A percentile compares a stretch with the other conserved stretches of the same genome.
Evolutionary conservation across 257 asterid genomes (phyloP).

Genomic region (Nicotiana knightiana): DNA sequence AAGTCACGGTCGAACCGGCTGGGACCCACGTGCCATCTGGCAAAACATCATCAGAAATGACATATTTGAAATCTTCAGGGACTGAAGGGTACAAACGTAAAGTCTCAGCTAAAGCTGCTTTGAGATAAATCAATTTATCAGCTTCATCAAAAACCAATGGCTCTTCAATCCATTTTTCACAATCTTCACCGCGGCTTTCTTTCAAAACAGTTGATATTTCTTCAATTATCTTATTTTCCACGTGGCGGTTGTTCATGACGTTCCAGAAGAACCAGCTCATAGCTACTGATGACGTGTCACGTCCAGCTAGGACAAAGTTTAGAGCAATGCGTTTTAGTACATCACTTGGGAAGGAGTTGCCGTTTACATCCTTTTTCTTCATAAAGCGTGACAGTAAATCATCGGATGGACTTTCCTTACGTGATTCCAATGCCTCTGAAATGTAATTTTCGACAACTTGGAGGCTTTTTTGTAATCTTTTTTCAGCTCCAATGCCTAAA

Average conservation of each 20-base stretch:
- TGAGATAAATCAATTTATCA: constrained; percentile 54
- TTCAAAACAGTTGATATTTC: constrained; percentile 40
- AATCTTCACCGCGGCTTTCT: constrained; percentile 46
- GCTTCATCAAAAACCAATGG: constrained; percentile 77
- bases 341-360: constrained; percentile 37
- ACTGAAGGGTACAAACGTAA: constrained; percentile 78
- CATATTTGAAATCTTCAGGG: constrained; percentile 77
- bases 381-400: constrained; percentile 73
- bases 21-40: constrained; percentile 69
- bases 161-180: constrained; percentile 52
- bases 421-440: constrained; percentile 58
- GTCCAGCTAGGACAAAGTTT: constrained; percentile 75
- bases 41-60: constrained; percentile 52
- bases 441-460: constrained; percentile 67
- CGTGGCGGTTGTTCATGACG: constrained; percentile 48
- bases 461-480: constrained; percentile 39
- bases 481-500: constrained; percentile 51
- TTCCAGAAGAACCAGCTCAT: constrained; percentile 89
- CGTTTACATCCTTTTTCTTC: constrained; percentile 57
- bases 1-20: constrained; percentile 77
- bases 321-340: constrained; percentile 69
- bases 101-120: constrained; percentile 71
- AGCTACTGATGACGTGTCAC: constrained; percentile 89
- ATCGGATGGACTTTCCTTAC: constrained; percentile 60
- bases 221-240: constrained; percentile 44